phyloP scores from a whole-genome alignment of 2,329 filamentous ascomycete species.

The Penicillium griseofulvum region DNA sequence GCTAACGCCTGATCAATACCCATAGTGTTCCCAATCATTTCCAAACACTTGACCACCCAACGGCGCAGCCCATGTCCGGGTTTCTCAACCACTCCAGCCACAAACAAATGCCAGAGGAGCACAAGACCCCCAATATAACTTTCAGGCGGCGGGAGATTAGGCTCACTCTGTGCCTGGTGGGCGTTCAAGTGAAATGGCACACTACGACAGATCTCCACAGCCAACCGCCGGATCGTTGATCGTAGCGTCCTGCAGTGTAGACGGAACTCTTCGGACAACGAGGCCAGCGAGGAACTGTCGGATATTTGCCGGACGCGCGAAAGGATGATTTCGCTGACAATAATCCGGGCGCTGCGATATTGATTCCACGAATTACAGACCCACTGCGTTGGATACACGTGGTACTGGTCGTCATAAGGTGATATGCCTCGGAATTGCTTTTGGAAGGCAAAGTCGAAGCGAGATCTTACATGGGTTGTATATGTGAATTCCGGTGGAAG shows the following conservation, averaged over 20 bases:
- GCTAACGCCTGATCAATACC: slow-evolving; percentile 41
- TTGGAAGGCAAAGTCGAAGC: slow-evolving; percentile 38
- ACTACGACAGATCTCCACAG: slow-evolving; percentile 38
- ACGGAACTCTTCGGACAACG: slow-evolving; percentile 30
- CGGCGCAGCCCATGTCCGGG: slow-evolving; percentile 25
- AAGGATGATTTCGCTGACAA: slow-evolving; percentile 52
- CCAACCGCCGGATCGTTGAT: slow-evolving; percentile 28
- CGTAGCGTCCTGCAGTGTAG: slow-evolving; percentile 32
- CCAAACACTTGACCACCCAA: slow-evolving; percentile 35
- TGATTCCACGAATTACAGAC: slow-evolving; percentile 58
- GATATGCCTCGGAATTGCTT: slow-evolving; percentile 23
- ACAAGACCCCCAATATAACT: slow-evolving; percentile 34
- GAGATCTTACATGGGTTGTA: slow-evolving; percentile 22
- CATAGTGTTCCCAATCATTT: slow-evolving; percentile 35
- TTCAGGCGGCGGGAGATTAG: slow-evolving; percentile 22
- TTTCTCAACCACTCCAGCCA: slow-evolving; percentile 35
- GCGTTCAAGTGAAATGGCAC: slow-evolving; percentile 37
- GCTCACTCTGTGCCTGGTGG: slow-evolving; percentile 12
- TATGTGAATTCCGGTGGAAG: slow-evolving; percentile 31
- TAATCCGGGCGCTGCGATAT: slow-evolving; percentile 58
- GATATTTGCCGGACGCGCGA: slow-evolving; percentile 29
- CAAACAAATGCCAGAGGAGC: slow-evolving; percentile 39
- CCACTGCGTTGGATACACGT: slow-evolving; percentile 56
- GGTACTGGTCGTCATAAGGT: slow-evolving; percentile 53
- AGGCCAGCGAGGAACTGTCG: slow-evolving; percentile 16